A percentile compares a stretch with the other conserved stretches of the same genome.
Evolutionary conservation across 495 filamentous ascomycete species (phyloP).

Genomic region (Penicillium macrosclerotiorum): DNA sequence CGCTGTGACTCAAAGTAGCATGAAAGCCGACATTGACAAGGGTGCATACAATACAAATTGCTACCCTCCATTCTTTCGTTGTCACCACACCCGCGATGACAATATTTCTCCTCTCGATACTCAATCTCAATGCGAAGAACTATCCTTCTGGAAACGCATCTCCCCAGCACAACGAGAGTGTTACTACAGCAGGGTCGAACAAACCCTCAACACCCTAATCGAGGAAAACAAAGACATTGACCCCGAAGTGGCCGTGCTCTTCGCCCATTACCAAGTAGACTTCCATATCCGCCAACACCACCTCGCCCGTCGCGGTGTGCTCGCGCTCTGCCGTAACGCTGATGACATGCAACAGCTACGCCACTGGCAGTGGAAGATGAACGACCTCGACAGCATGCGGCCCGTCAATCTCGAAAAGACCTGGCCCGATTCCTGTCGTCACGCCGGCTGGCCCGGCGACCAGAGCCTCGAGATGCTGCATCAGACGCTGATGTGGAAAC

Average conservation of each 20-base stretch:
- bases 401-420: neutral
- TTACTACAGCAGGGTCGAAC: conserved; percentile 20
- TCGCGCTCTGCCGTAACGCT: conserved; percentile 29
- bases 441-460: conserved; percentile 22
- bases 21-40: conserved; percentile 21
- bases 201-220: conserved; percentile 4
- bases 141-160: conserved; percentile 22
- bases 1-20: conserved; percentile 15
- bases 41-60: conserved; percentile 18
- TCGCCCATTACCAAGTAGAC: conserved; percentile 34
- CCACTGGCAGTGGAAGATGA: conserved; percentile 25
- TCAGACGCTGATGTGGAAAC: conserved; percentile 24
- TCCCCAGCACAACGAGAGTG: conserved; percentile 14
- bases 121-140: neutral
- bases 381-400: conserved; percentile 1
- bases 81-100: conserved; percentile 13
- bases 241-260: conserved; percentile 9
- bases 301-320: conserved; percentile 16
- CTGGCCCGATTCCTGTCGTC: neutral
- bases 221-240: conserved; percentile 2
- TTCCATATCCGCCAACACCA: conserved; percentile 39
- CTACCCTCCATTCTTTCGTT: conserved; percentile 28
- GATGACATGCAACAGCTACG: conserved; percentile 27
- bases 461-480: conserved; percentile 18
- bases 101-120: conserved; percentile 16